phyloP scores from a whole-genome alignment of 768 basidiomycete genomes.

The Suillus brevipes region DNA sequence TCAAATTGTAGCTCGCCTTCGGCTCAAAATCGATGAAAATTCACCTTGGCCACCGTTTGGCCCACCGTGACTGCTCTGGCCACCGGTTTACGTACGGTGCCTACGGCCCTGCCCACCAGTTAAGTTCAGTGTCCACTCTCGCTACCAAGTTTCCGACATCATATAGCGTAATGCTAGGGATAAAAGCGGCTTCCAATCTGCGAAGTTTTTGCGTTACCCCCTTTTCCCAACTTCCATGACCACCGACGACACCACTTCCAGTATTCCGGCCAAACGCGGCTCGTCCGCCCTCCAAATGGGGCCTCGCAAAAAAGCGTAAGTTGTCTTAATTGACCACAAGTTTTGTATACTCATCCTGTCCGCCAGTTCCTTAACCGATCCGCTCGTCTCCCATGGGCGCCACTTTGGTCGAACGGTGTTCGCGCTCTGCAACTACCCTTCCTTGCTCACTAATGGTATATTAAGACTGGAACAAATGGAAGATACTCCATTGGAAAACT shows the following conservation, averaged over 20 bases:
- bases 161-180: neutral
- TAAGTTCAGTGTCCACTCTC: neutral
- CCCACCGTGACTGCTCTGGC: neutral
- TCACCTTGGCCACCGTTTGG: no score
- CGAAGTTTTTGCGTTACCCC: neutral
- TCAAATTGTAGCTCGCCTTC: no score
- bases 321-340: neutral
- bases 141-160: neutral
- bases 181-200: neutral
- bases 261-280: neutral
- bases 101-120: no score
- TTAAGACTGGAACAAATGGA: no score
- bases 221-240: neutral
- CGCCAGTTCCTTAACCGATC: neutral
- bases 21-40: no score
- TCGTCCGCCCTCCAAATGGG: conserved; percentile 12
- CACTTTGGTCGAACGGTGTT: neutral
- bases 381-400: neutral
- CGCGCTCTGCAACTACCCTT: neutral
- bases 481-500: no score
- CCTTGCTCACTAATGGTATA: neutral
- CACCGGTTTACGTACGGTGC: neutral
- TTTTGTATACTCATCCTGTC: neutral
- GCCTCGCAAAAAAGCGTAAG: conserved; percentile 13
- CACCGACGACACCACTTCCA: neutral